Evolutionary conservation across 495 filamentous ascomycete species (phyloP), one percentile per base, ranked within the genome.

Genomic region (Penicillium cataractarum): DNA sequence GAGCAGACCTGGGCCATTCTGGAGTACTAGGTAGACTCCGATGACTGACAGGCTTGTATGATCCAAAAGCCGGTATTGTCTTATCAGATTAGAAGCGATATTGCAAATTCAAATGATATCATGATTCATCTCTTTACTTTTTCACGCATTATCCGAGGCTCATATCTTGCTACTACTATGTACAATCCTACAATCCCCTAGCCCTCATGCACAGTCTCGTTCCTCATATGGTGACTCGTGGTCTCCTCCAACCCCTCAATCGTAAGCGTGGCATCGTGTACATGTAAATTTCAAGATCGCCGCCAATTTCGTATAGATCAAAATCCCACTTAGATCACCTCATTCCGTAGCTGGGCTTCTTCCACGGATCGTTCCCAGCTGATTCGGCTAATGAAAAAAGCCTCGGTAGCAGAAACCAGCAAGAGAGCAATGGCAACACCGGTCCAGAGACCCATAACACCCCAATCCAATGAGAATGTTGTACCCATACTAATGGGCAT

Each of bases 401-500:
- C 87, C 65, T 96, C 92, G 32, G 87, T 84, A 4, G 76, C 61
- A 2, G 85, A 82, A 13, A 94, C 90, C 53, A 91, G 73, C 22
- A 80, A 72, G 3, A 93, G 75, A 1, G 89, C 90, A 64, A 91
- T 64, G 1, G 89, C 89, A 24, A 92, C 87, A n/a, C 91, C 91
- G 27, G 84, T 76, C 93, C 93, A 97, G 39, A 98, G 76, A 8
- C 94, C 91, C 35, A 83, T 76, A 46, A 96, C 78, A 27, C 86
- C 84, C 91, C 90, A 94, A 40, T 80, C 76, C 17, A 92, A 74
- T 0, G 83, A 86, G 71, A 96, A 97, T 0, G 85, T 87, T 0
- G 88, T 83, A 2, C 86, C 86, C 69, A 95, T 89, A 49, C 90
- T 92, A 39, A 97, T 85, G 2, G 93, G 94, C 81, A 97, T 82